Conservation (phyloP, 495 filamentous ascomycete species). For the Penicillium longicatenatum region DNA sequence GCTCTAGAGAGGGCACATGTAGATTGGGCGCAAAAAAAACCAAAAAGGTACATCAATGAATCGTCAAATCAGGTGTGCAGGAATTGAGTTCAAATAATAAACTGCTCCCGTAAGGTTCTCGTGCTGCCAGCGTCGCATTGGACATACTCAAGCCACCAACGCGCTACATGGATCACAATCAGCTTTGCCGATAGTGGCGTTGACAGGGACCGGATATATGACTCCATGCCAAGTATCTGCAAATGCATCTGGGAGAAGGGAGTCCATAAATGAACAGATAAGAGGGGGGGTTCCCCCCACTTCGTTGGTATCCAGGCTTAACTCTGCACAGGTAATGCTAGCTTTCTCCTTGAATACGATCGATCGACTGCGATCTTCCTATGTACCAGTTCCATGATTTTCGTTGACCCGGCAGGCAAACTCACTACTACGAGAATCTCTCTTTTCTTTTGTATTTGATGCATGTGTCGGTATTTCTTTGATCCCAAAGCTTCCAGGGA, state of each 20-base stretch:
- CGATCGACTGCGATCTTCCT: background rate
- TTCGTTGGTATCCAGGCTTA: constrained; percentile 1
- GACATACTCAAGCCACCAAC: constrained; percentile 13
- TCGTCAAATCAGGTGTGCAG: background rate
- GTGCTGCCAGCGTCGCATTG: constrained; percentile 14
- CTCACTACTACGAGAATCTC: background rate
- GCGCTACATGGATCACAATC: background rate
- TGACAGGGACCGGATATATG: constrained; percentile 3
- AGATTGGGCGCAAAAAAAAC: background rate
- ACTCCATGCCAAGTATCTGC: background rate
- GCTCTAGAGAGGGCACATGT: background rate
- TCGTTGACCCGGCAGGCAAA: background rate
- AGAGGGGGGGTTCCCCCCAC: constrained; percentile 4
- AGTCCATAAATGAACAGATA: background rate
- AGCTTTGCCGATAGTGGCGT: constrained; percentile 5
- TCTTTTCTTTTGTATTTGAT: constrained; percentile 6
- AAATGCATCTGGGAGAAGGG: background rate
- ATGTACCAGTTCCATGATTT: background rate
- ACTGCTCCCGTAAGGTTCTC: background rate
- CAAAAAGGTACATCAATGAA: background rate
- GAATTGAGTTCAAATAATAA: background rate
- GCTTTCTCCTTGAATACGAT: background rate
- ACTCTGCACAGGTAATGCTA: background rate
- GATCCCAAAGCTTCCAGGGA: constrained; percentile 12
- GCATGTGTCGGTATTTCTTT: no score